Percentiles rank a stretch among this genome's conserved stretches.
Evolutionary conservation across 441 rosid genomes (phyloP).

Genomic region (Euphorbia schlechtendalii): DNA sequence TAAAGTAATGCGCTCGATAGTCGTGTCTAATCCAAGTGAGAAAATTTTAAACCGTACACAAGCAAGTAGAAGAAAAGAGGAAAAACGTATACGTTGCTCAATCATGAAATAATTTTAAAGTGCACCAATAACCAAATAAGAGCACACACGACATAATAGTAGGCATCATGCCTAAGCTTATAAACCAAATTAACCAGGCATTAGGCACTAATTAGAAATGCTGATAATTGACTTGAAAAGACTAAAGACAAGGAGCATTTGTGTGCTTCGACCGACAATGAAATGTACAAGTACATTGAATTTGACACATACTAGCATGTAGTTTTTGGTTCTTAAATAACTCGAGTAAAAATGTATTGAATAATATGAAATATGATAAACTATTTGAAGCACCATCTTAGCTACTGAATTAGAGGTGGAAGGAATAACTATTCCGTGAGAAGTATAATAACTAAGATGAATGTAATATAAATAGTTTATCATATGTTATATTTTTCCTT

Average conservation of each 20-base stretch:
- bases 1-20: background rate
- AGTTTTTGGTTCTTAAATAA: too few relatives aligned
- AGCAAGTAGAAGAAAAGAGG: background rate
- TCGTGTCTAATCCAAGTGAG: background rate
- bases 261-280: background rate
- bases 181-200: background rate
- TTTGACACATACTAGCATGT: background rate
- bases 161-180: background rate
- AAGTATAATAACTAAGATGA: too few relatives aligned
- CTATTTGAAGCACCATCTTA: too few relatives aligned
- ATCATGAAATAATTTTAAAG: background rate
- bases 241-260: too few relatives aligned
- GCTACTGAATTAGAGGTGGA: too few relatives aligned
- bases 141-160: background rate
- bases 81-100: background rate
- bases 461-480: too few relatives aligned
- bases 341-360: too few relatives aligned
- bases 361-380: too few relatives aligned
- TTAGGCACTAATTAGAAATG: background rate
- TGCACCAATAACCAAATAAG: background rate
- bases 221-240: background rate
- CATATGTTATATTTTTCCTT: too few relatives aligned
- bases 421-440: too few relatives aligned
- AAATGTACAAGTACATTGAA: slow-evolving; percentile 1
- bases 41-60: slow-evolving; percentile 6